A percentile compares a stretch with the other conserved stretches of the same genome.
Conservation (phyloP, 768 basidiomycete species). For the Pleurotus ostreatus region DNA sequence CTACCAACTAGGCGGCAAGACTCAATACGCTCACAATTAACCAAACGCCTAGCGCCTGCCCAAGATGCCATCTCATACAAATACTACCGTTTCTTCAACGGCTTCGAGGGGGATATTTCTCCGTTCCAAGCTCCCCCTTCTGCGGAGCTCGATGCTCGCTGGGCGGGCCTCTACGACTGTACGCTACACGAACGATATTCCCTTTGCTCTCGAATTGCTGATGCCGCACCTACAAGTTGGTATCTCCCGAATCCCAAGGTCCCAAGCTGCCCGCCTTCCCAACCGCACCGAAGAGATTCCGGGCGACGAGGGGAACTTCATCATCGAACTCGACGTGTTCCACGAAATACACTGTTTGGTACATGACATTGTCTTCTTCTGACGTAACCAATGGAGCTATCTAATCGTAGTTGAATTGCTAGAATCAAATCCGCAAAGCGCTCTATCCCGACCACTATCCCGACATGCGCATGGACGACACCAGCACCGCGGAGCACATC, state of each 20-base stretch:
- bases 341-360: slow-evolving; percentile 24
- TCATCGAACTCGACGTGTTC: slow-evolving; percentile 20
- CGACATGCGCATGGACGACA: slow-evolving; percentile 9
- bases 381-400: too few relatives aligned
- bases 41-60: background rate
- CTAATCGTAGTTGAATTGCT: too few relatives aligned
- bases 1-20: background rate
- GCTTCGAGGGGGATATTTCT: background rate
- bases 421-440: slow-evolving; percentile 17
- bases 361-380: background rate
- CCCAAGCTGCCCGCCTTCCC: slow-evolving; percentile 15
- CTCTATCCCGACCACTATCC: slow-evolving; percentile 13
- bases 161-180: slow-evolving; percentile 17
- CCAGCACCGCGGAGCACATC: slow-evolving; percentile 11
- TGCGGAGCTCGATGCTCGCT: slow-evolving; percentile 16
- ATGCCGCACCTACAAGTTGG: background rate
- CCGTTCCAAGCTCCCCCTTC: slow-evolving; percentile 13
- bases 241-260: slow-evolving; percentile 16
- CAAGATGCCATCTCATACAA: slow-evolving; percentile 1
- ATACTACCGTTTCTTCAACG: background rate
- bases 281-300: slow-evolving; percentile 18
- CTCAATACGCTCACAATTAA: too few relatives aligned
- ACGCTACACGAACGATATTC: background rate
- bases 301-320: slow-evolving; percentile 17
- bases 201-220: background rate